These are phyloP conservation scores for Inga oerstediana DNA, from an alignment of 306 rosid species.

Conservation along the genomic window DNA sequence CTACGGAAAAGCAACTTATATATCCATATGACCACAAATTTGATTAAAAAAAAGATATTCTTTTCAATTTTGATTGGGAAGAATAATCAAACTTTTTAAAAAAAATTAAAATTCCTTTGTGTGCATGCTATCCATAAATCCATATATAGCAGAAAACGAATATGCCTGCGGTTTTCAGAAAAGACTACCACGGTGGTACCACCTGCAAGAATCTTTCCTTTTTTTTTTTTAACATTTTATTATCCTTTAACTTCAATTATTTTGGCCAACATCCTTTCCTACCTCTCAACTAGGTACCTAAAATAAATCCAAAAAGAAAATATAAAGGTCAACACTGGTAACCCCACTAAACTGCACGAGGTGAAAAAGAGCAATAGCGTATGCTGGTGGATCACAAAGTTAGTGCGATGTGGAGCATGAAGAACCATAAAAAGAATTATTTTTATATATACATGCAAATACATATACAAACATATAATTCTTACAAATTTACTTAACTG, in stretches of 20 bases:
- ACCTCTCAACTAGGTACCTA: neutral
- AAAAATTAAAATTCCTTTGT: neutral
- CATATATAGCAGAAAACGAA: conserved; percentile 17
- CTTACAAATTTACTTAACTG: neutral
- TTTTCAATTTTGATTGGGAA: conserved; percentile 42
- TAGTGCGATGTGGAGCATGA: conserved; percentile 26
- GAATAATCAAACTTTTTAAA: conserved; percentile 12
- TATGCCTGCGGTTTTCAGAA: conserved; percentile 20
- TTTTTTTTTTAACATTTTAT: neutral
- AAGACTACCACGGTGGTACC: too few species aligned
- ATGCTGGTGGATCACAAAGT: neutral
- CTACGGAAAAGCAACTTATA: neutral
- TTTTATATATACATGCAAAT: neutral
- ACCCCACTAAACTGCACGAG: neutral
- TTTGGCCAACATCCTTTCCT: neutral
- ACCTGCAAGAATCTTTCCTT: neutral
- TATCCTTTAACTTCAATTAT: neutral
- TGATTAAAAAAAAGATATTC: neutral
- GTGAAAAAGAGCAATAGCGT: neutral
- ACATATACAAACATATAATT: neutral
- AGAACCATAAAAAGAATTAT: conserved; percentile 15
- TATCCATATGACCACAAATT: conserved; percentile 28
- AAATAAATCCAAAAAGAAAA: neutral
- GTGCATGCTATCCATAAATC: conserved; percentile 26
- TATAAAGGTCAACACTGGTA: neutral